phyloP scores from a whole-genome alignment of 257 asterid genomes.

The Capsicum rhomboideum region DNA sequence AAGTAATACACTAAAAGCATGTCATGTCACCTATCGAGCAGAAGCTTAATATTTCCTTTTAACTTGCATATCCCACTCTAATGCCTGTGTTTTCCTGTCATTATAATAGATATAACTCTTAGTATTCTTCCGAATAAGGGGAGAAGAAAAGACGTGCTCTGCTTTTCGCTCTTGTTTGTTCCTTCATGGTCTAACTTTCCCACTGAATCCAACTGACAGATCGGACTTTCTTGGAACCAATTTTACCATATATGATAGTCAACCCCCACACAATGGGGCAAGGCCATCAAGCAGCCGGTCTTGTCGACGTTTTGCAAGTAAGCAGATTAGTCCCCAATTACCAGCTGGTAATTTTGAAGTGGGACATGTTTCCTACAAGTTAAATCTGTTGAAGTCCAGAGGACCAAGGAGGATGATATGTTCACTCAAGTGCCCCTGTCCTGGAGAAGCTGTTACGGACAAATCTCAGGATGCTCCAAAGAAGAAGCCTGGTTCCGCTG shows the following conservation, averaged over 20 bases:
- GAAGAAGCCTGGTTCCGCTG: conserved; percentile 11
- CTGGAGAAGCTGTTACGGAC: conserved; percentile 16
- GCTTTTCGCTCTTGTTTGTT: not conserved
- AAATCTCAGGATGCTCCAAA: conserved; percentile 17
- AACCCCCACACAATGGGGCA: conserved; percentile 73
- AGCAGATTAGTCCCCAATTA: conserved; percentile 89
- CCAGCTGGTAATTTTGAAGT: conserved; percentile 78
- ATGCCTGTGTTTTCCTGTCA: not conserved
- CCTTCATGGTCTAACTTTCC: not conserved
- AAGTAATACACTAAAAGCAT: not conserved
- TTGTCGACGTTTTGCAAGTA: conserved; percentile 72
- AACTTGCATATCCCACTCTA: not conserved
- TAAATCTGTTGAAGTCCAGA: conserved; percentile 84
- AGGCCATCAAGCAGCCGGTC: conserved; percentile 70
- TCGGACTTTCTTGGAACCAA: conserved; percentile 92
- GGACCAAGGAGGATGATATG: conserved; percentile 93
- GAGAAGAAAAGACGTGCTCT: not conserved
- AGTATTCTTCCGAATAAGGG: not conserved
- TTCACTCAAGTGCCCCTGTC: conserved; percentile 40
- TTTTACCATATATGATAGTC: conserved; percentile 74
- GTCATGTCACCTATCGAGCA: not conserved
- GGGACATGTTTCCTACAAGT: conserved; percentile 75
- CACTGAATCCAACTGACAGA: conserved; percentile 25
- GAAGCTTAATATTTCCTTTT: not conserved
- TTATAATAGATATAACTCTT: not conserved